Evolutionary conservation across 495 filamentous ascomycete species (phyloP).

Genomic region (Lepidopterella palustris): DNA sequence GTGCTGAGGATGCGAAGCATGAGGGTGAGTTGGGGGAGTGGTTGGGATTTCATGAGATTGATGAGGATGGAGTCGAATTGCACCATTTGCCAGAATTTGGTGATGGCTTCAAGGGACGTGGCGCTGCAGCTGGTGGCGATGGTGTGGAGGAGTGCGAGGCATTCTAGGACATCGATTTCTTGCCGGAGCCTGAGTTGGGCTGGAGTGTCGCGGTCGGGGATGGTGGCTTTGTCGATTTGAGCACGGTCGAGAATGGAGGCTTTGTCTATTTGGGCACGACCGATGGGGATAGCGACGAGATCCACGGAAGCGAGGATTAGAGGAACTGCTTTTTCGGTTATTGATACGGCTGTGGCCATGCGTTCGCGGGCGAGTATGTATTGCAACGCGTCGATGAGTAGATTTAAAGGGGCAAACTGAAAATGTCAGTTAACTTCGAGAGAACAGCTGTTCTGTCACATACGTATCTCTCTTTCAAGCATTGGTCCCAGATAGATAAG

Average conservation of each 20-base stretch:
- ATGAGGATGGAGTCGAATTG: constrained; percentile 58
- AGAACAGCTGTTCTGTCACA: not conserved
- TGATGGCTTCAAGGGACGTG: constrained; percentile 38
- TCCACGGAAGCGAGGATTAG: constrained; percentile 38
- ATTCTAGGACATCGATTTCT: constrained; percentile 50
- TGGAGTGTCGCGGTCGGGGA: constrained; percentile 51
- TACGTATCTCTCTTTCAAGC: constrained; percentile 51
- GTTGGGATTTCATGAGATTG: constrained; percentile 48
- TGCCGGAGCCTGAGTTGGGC: constrained; percentile 41
- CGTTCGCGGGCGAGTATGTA: constrained; percentile 50
- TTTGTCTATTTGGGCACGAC: constrained; percentile 17
- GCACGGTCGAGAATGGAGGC: constrained; percentile 48
- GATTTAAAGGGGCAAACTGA: constrained; percentile 48
- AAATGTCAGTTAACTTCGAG: not conserved
- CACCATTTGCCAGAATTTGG: constrained; percentile 54
- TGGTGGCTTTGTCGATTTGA: constrained; percentile 28
- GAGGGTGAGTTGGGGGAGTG: constrained; percentile 51
- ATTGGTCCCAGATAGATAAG: constrained; percentile 55
- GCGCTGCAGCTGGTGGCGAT: constrained; percentile 47
- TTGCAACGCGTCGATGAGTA: constrained; percentile 51
- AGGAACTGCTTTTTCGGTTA: constrained; percentile 49
- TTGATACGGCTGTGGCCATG: constrained; percentile 38
- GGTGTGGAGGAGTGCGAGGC: constrained; percentile 51
- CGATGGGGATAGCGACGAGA: constrained; percentile 32
- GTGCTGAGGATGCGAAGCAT: constrained; percentile 54